phyloP scores from a whole-genome alignment of 2,329 filamentous ascomycete species.

The Epicoccum sorghinum region DNA sequence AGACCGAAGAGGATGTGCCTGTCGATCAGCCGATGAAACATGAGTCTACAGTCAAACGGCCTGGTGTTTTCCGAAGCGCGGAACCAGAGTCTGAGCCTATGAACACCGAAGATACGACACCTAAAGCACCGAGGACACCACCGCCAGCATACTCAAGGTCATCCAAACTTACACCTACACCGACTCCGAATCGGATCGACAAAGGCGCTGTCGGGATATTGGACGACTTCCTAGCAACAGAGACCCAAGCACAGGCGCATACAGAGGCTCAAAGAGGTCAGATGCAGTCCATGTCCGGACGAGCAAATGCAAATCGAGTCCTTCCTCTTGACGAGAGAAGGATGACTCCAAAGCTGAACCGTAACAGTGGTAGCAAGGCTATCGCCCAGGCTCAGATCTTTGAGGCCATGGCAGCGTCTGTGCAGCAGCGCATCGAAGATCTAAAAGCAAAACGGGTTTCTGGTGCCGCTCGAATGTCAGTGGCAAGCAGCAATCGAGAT shows the following conservation, averaged over 20 bases:
- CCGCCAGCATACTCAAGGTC: slow-evolving; percentile 31
- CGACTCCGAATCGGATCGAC: background rate
- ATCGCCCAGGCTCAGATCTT: slow-evolving; percentile 41
- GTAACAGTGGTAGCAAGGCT: slow-evolving; percentile 34
- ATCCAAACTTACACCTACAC: background rate
- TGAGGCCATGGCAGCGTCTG: slow-evolving; percentile 30
- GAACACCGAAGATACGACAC: background rate
- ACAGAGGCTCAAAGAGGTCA: too few species aligned
- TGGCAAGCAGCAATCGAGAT: slow-evolving; percentile 18
- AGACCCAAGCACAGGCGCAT: background rate
- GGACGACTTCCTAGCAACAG: background rate
- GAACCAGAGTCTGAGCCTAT: background rate
- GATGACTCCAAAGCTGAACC: slow-evolving; percentile 30
- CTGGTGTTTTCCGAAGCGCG: slow-evolving; percentile 19
- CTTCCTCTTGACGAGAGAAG: slow-evolving; percentile 20
- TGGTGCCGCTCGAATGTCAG: slow-evolving; percentile 9
- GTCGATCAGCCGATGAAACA: slow-evolving; percentile 30
- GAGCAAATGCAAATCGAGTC: background rate
- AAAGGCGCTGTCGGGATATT: background rate
- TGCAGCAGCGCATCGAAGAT: slow-evolving; percentile 15
- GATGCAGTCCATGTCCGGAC: background rate
- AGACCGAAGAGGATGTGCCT: slow-evolving; percentile 33
- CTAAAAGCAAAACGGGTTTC: background rate
- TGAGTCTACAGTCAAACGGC: slow-evolving; percentile 23
- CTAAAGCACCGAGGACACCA: slow-evolving; percentile 23